Base-by-base conservation (phyloP, 1,284 basidiomycete genomes). In the Boletellus sp. region DNA sequence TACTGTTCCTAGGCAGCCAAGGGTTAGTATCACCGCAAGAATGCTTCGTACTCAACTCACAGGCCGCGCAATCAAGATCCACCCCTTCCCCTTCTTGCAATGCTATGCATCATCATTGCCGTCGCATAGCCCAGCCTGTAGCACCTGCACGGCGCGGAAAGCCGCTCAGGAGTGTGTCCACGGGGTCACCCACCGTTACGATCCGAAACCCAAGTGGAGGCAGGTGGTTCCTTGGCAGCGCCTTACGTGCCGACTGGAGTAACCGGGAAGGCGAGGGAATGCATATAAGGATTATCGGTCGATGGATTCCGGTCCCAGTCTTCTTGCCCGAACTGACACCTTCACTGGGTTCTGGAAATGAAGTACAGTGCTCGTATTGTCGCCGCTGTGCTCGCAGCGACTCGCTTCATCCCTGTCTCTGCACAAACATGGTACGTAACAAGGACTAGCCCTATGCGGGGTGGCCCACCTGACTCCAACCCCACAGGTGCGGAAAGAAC, bases 401-500 rank as follows among this genome's bases (percentile, higher is more conserved):
- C 33, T 16, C 50, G 26, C 2, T 42, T 63, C 48, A 21, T 7
- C 15, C 26, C 50, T 11, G 46, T 42, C 11, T 39, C 51, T 19
- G 61, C 62, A 16, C 58, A 59, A 45, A 66, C 65, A 54, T 69
- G 64, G 64, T 64, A 12, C 43, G 58, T 53, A 13, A 6, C 26
- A 8, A 5, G 8, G 11, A 30, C 46, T 13, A 7, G 32, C 16
- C 13, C 4, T 12, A 3, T 2, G 6, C 13, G 36, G 6, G 37
- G 5, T n/a, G 18, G 5, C 11, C 7, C 15, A 6, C 16, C 7
- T 19, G 16, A 52, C 15, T 0, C 32, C 1, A 8, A 12, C 8
- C 8, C 5, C 24, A 37, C 35, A 84, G 85, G 84, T 87, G 85
- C 59, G 81, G 79, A 35, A 87, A 86, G 62, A 76, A 86, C 59